Evolutionary conservation across 306 rosid genomes (phyloP).

Genomic region (Luffa acutangula): DNA sequence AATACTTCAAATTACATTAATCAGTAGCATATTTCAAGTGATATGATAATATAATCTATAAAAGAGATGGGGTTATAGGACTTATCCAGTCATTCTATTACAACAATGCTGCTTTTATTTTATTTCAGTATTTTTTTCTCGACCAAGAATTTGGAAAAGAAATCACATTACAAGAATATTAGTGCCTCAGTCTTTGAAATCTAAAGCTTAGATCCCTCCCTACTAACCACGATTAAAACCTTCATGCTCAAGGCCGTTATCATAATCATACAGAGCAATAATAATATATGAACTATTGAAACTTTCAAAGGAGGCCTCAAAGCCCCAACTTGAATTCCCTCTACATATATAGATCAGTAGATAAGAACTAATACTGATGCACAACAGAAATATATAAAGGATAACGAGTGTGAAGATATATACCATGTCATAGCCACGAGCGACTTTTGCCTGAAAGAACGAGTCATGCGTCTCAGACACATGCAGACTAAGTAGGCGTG

Average conservation of each 20-base stretch:
- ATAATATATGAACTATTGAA: not conserved
- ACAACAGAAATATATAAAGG: not conserved
- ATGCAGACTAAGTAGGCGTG: conserved; percentile 69
- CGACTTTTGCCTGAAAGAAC: conserved; percentile 87
- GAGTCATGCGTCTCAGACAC: conserved; percentile 86
- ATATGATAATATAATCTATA: not conserved
- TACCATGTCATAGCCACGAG: conserved; percentile 84
- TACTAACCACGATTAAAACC: not conserved
- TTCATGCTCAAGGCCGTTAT: not conserved
- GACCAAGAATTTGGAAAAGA: not conserved
- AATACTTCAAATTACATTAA: not conserved
- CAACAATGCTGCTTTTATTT: not conserved
- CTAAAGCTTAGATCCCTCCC: not conserved
- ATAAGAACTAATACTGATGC: not conserved
- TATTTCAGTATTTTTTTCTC: not conserved
- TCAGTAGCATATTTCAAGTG: not conserved
- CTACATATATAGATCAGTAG: not conserved
- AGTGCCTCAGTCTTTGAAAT: not conserved
- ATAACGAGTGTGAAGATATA: not conserved
- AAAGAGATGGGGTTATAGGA: not conserved
- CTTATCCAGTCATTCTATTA: not conserved
- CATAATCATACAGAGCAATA: not conserved
- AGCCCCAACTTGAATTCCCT: not conserved
- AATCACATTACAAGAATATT: not conserved
- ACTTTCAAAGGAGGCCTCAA: not conserved